Conservation (phyloP, 495 filamentous ascomycete genomes). For the Hyaloscypha finlandica region DNA sequence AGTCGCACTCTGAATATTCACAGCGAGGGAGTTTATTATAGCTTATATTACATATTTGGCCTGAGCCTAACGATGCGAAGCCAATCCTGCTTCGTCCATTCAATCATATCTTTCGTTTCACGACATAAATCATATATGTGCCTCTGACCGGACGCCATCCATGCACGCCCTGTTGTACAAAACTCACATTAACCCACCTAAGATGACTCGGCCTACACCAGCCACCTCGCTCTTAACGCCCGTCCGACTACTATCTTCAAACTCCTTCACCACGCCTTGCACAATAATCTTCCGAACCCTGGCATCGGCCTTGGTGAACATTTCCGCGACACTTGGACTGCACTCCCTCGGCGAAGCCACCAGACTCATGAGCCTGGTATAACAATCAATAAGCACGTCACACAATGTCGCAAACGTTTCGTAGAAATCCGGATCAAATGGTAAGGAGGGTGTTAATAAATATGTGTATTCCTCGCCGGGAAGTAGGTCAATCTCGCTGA, state of each 20-base stretch:
- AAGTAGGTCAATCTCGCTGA: slow-evolving; percentile 48
- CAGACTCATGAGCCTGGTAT: slow-evolving; percentile 73
- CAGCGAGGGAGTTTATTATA: not conserved
- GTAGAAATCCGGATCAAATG: slow-evolving; percentile 97
- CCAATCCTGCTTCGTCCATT: not conserved
- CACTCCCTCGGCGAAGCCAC: slow-evolving; percentile 67
- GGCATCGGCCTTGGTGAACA: slow-evolving; percentile 87
- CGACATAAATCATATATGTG: slow-evolving; percentile 12
- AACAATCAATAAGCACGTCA: slow-evolving; percentile 92
- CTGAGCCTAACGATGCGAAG: not conserved
- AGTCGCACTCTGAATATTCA: too few species aligned
- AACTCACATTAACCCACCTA: slow-evolving; percentile 78
- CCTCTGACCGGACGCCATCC: not conserved
- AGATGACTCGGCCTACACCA: slow-evolving; percentile 81
- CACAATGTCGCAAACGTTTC: slow-evolving; percentile 97
- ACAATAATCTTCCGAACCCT: slow-evolving; percentile 85
- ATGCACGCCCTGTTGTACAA: slow-evolving; percentile 8
- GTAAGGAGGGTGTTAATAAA: slow-evolving; percentile 86
- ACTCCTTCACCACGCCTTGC: slow-evolving; percentile 81
- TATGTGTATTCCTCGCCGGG: slow-evolving; percentile 83
- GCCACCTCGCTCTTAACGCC: slow-evolving; percentile 78
- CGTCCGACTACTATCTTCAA: slow-evolving; percentile 80
- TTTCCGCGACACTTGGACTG: slow-evolving; percentile 63
- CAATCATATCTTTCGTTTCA: slow-evolving; percentile 3
- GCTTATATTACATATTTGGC: slow-evolving; percentile 1